A percentile compares a stretch with the other conserved stretches of the same genome.
These are phyloP conservation scores for Viola pubescens DNA, from an alignment of 441 rosid genomes.

Conservation along the genomic window DNA sequence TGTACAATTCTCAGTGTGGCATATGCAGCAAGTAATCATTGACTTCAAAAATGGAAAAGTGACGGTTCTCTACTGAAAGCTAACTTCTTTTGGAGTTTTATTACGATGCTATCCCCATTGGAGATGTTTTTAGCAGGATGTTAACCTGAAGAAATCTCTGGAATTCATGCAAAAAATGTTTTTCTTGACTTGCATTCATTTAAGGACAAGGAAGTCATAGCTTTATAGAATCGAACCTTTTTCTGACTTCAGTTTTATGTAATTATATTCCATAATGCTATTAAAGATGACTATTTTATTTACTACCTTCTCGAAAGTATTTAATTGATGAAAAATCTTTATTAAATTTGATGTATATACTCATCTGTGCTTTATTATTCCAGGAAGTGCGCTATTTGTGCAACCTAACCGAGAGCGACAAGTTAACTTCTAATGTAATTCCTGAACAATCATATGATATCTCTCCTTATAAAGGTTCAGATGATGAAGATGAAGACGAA, in stretches of 20 bases:
- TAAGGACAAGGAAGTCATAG: too few relatives aligned
- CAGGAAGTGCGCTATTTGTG: slow-evolving; percentile 35
- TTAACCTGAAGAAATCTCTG: too few relatives aligned
- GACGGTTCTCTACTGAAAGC: not conserved
- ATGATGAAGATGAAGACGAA: slow-evolving; percentile 71
- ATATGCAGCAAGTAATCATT: not conserved
- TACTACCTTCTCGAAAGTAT: not conserved
- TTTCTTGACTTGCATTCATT: too few relatives aligned
- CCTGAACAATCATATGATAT: slow-evolving; percentile 71
- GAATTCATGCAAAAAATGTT: too few relatives aligned
- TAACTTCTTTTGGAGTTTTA: not conserved
- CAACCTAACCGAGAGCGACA: slow-evolving; percentile 20
- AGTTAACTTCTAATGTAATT: slow-evolving; percentile 13
- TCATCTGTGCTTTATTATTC: slow-evolving; percentile 9
- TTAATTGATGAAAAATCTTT: not conserved
- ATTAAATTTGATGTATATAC: slow-evolving; percentile 3
- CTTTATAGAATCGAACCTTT: too few relatives aligned
- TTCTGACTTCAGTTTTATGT: too few relatives aligned
- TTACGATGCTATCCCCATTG: too few relatives aligned
- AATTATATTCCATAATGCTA: too few relatives aligned
- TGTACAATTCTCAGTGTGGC: not conserved
- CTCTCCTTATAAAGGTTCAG: slow-evolving; percentile 89
- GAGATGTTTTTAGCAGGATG: too few relatives aligned
- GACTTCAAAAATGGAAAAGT: not conserved
- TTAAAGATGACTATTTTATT: not conserved